phyloP scores from a whole-genome alignment of 306 rosid genomes.

The Citrullus amarus region DNA sequence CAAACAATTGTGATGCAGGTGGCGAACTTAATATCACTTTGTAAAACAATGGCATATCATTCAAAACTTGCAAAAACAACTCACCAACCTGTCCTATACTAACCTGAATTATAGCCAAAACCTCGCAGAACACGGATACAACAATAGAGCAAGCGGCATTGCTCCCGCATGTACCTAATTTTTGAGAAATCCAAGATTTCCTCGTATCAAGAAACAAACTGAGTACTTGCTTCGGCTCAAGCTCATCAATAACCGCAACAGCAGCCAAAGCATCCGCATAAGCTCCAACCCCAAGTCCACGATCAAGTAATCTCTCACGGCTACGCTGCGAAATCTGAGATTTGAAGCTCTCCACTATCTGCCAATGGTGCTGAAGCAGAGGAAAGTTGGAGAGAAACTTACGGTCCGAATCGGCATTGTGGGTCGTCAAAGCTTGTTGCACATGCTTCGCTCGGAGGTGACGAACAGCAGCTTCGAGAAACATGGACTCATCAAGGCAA shows the following conservation, averaged over 20 bases:
- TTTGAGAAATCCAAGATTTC: constrained; percentile 63
- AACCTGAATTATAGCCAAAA: constrained; percentile 76
- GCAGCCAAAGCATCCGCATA: constrained; percentile 89
- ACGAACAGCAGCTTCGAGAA: constrained; percentile 78
- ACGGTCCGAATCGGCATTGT: constrained; percentile 17
- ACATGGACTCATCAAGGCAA: constrained; percentile 89
- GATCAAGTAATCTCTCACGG: constrained; percentile 65
- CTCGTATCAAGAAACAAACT: constrained; percentile 66
- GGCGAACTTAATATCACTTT: constrained; percentile 67
- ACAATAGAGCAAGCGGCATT: constrained; percentile 35
- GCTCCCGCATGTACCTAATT: constrained; percentile 35
- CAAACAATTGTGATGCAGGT: constrained; percentile 80
- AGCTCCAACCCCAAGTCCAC: constrained; percentile 42
- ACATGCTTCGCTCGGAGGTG: constrained; percentile 75
- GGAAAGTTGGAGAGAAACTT: constrained; percentile 60
- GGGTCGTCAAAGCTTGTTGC: constrained; percentile 20
- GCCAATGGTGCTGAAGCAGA: constrained; percentile 95
- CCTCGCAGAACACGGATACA: constrained; percentile 69
- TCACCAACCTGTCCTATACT: constrained; percentile 91
- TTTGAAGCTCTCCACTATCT: constrained; percentile 86
- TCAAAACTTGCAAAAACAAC: constrained; percentile 74
- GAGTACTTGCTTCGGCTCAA: constrained; percentile 52
- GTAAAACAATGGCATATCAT: constrained; percentile 86
- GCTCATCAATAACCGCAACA: constrained; percentile 63
- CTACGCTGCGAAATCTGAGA: constrained; percentile 92